Conservation (phyloP, 2,329 filamentous ascomycete species). For the Madurella fahalii region DNA sequence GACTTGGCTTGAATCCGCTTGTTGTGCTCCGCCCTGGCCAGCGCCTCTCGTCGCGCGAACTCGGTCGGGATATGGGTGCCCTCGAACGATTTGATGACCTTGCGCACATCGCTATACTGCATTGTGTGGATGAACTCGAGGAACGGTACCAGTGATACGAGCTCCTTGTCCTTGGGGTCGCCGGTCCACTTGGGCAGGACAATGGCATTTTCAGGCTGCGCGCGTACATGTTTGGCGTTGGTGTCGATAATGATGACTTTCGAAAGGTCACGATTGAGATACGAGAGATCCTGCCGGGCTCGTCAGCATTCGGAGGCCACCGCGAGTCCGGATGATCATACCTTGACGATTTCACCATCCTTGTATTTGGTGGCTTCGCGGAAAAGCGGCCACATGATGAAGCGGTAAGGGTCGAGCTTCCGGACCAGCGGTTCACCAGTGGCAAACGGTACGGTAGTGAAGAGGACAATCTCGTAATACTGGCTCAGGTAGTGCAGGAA, state of each 20-base stretch:
- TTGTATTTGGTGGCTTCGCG: conserved; percentile 97
- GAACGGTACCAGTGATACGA: conserved; percentile 90
- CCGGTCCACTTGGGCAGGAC: conserved; percentile 88
- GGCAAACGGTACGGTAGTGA: conserved; percentile 81
- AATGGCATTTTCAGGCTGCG: conserved; percentile 96
- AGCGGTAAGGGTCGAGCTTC: conserved; percentile 91
- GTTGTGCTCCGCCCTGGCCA: conserved; percentile 79
- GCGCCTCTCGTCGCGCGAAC: conserved; percentile 82
- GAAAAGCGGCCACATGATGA: conserved; percentile 93
- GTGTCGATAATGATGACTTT: conserved; percentile 96
- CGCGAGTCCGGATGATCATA: conserved; percentile 34
- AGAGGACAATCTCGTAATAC: conserved; percentile 96
- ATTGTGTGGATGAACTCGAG: conserved; percentile 96
- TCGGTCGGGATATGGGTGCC: conserved; percentile 85
- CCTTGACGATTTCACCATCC: conserved; percentile 94
- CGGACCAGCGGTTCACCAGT: conserved; percentile 83
- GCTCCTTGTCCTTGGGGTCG: conserved; percentile 73
- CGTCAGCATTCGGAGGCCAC: background rate
- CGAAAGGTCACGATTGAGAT: conserved; percentile 90
- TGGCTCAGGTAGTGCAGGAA: conserved; percentile 95
- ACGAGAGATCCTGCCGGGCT: conserved; percentile 74
- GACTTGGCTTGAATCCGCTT: conserved; percentile 66
- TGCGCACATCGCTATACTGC: conserved; percentile 82
- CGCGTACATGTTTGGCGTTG: conserved; percentile 72
- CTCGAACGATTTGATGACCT: conserved; percentile 81